These are phyloP conservation scores for Flagelloscypha sp. DNA, from an alignment of 768 basidiomycete species.

Conservation along the genomic window DNA sequence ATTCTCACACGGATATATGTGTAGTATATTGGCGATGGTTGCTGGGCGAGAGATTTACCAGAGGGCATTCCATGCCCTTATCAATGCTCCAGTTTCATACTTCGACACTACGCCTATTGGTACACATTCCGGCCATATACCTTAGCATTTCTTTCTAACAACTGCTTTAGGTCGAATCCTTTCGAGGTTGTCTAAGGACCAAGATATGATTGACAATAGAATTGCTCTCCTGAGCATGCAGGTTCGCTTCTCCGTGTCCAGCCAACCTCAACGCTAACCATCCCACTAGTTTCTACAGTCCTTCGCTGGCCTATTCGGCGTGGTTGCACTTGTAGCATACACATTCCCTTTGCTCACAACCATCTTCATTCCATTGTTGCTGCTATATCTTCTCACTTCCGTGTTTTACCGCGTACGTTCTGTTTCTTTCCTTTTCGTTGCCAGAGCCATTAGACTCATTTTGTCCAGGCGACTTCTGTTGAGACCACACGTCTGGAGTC, in stretches of 20 bases:
- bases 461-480: too few species aligned
- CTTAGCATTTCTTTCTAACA: neutral
- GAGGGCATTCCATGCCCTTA: constrained; percentile 58
- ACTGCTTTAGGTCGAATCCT: constrained; percentile 41
- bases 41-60: too few species aligned
- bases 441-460: too few species aligned
- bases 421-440: too few species aligned
- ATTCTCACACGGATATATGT: too few species aligned
- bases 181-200: constrained; percentile 53
- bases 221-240: constrained; percentile 40
- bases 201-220: constrained; percentile 47
- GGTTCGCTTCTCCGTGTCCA: constrained; percentile 21
- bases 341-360: constrained; percentile 62
- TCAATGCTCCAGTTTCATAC: constrained; percentile 65
- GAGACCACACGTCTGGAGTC: constrained; percentile 62
- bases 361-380: constrained; percentile 43
- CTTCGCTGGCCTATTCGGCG: constrained; percentile 41
- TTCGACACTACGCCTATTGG: constrained; percentile 70
- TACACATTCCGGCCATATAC: constrained; percentile 18
- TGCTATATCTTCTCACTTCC: constrained; percentile 46
- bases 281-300: constrained; percentile 30
- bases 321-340: constrained; percentile 54
- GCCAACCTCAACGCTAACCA: neutral
- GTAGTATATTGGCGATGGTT: too few species aligned
- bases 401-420: constrained; percentile 49